Evolutionary conservation across 73 alveolate genomes (phyloP), one percentile per base, ranked within the genome.

Genomic region (Stentor coeruleus): DNA sequence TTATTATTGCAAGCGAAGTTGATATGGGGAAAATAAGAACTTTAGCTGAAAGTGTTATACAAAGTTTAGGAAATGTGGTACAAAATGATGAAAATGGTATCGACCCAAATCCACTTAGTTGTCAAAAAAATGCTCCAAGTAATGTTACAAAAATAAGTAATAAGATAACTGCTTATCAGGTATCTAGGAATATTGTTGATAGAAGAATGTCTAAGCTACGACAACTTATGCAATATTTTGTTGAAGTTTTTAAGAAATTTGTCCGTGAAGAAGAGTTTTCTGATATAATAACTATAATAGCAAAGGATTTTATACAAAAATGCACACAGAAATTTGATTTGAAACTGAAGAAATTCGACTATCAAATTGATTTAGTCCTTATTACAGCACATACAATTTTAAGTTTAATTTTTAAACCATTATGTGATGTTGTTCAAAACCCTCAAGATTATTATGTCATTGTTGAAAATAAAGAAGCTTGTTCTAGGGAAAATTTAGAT

Each of bases 161-260:
- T 20, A 49, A 49, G 20, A 66, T 66, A 20, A 66, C 79, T 0
- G 79, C 79, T 66, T 66, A 66, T 66, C 40, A 20, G 2, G 33
- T 26, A 26, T 28, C n/a, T 31, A 66, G 79, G 39, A 66, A 31
- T 31, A 66, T 11, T 31, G 79, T 66, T 40, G 79, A 66, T 33
- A 20, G 37, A 26, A 66, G 79, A 33, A 66, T 66, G 79, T 26
- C 36, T 66, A 66, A 66, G 79, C 39, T 66, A 31, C 20, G 15
- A 20, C 0, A 37, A 28, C 26, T 66, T 1, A 0, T 66, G 2
- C 49, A 33, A 1, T 26, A 20, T 1, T 20, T 66, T 33, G 79
- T 40, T 20, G 33, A 20, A 31, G 33, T 14, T 31, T 20, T 66
- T 66, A 20, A 2, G 33, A 66, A 66, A 31, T 40, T 20, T 66